Evolutionary conservation across 257 asterid species (phyloP), one percentile per base, ranked within the genome.

Genomic region (Ehretia macrophylla): DNA sequence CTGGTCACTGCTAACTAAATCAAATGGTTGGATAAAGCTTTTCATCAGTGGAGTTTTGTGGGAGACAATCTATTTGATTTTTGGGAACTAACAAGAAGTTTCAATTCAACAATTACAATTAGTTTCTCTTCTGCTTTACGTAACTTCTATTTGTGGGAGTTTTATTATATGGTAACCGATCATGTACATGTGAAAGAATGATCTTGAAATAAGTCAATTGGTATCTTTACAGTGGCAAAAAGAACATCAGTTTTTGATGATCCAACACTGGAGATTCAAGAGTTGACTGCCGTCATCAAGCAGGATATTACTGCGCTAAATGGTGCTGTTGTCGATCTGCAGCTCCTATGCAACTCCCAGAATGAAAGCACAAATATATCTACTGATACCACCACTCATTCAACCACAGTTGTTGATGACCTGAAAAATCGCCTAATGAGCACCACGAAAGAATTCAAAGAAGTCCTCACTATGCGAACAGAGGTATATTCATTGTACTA

Each of bases 211-310:
- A 21, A 51, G 47, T 19, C 5, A 42, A 51, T 69, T 64, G 59
- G 11, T 71, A 42, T 52, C 55, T 56, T 53, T 67, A 56, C 74
- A 89, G 99, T 93, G 93, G 97, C 99, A 37, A 93, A 87, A 87
- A 80, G 88, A 72, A 80, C 94, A 21, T 89, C 97, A 1, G 90
- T 73, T 58, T 93, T 86, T 74, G 92, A 93, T 48, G 99, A 93
- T 78, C 99, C 99, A 39, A 77, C 99, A 42, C 62, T 66, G 82
- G 99, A 93, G 75, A 89, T 93, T 56, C 97, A 93, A 74, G 99
- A 93, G 59, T 74, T 93, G 60, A 93, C 97, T 39, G 81, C 92
- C 55, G 90, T 93, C 62, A 87, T 93, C 63, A 93, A 87, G 90
- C 95, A 90, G 68, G 99, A 93, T 63, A 89, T 93, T 68, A 82